Conservation (phyloP, 371 early-diverging fungal species). For the Mortierella sp. region DNA sequence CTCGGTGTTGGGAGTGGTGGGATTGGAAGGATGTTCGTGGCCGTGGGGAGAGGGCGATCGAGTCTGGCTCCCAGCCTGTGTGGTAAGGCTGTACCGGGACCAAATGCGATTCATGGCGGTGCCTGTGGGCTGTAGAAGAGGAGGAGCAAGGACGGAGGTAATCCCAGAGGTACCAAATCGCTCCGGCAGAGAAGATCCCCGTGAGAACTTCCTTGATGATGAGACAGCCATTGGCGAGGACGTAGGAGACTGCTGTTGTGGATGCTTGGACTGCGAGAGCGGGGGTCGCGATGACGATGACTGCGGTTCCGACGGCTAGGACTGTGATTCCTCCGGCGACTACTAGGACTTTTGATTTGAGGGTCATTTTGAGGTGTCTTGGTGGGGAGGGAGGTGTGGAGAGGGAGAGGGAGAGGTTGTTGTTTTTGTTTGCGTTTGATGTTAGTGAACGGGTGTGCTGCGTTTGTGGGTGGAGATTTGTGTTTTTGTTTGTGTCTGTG, state of each 20-base stretch:
- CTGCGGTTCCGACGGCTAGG: not conserved
- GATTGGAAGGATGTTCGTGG: not conserved
- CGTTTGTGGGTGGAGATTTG: not conserved
- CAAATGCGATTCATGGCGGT: not conserved
- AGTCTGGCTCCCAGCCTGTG: not conserved
- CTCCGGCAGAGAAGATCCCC: not conserved
- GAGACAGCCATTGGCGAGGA: conserved; percentile 1
- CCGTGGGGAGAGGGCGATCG: not conserved
- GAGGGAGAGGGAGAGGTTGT: not conserved
- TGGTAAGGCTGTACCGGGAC: not conserved
- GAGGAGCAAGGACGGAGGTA: not conserved
- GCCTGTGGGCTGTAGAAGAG: not conserved
- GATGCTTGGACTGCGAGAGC: not conserved
- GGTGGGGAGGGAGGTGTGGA: not conserved
- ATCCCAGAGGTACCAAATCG: not conserved
- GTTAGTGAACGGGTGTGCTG: not conserved
- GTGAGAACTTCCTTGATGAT: not conserved
- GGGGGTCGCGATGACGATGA: not conserved
- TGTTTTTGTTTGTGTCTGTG: not conserved
- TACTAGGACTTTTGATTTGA: not conserved
- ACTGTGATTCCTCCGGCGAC: not conserved
- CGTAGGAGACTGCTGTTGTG: not conserved
- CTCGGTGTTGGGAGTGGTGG: not conserved
- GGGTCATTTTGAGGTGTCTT: not conserved
- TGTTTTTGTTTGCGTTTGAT: not conserved